A percentile compares a stretch with the other conserved stretches of the same genome.
Conservation (phyloP, 73 alveolate genomes). For the Stentor coeruleus region DNA sequence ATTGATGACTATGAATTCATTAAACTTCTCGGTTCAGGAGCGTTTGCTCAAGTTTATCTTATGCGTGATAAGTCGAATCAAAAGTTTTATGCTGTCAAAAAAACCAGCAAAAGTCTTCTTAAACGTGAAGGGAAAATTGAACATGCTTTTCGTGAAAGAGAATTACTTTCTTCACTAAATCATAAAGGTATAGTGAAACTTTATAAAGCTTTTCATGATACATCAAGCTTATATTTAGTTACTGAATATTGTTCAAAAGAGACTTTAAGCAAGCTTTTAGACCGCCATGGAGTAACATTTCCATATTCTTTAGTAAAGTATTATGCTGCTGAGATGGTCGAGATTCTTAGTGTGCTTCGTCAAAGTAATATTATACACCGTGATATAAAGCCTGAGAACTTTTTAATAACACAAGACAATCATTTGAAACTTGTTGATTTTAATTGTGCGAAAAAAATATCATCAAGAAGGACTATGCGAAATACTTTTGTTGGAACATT, state of each 20-base stretch:
- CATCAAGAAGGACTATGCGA: neutral
- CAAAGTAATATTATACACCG: constrained; percentile 50
- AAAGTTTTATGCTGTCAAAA: neutral
- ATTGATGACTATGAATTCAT: neutral
- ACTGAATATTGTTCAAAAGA: constrained; percentile 24
- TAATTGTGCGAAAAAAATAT: constrained; percentile 43
- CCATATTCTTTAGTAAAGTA: constrained; percentile 28
- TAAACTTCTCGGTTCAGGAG: constrained; percentile 1
- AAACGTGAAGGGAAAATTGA: neutral
- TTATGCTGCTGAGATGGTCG: constrained; percentile 41
- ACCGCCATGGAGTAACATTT: constrained; percentile 21
- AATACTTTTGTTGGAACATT: constrained; percentile 75
- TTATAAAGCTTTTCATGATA: constrained; percentile 29
- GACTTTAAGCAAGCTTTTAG: constrained; percentile 23
- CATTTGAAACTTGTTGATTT: constrained; percentile 82
- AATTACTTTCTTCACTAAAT: neutral
- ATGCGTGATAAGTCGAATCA: neutral
- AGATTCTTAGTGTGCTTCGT: constrained; percentile 30
- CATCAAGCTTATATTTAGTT: constrained; percentile 29
- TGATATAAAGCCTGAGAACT: constrained; percentile 91
- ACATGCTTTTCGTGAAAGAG: neutral
- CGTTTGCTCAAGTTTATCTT: neutral
- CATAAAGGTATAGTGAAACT: constrained; percentile 38
- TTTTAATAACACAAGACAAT: constrained; percentile 64
- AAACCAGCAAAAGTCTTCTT: neutral